Conservation (phyloP, 805 yeast genomes). For the Torulaspora maleeae region DNA sequence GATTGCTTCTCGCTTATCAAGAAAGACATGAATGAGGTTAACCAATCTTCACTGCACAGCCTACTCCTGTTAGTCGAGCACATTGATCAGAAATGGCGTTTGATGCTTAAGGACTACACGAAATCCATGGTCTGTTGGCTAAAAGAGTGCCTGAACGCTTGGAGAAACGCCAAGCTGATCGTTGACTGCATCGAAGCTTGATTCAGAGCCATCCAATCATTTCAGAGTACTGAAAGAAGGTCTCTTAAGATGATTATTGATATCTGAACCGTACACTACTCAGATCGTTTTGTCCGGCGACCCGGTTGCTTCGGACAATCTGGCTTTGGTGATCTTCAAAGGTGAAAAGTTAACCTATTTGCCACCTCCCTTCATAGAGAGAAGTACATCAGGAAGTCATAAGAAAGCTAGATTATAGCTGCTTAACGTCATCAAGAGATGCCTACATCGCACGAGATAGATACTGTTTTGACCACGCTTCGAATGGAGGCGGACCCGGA, state of each 20-base stretch:
- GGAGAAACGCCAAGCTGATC: conserved; percentile 37
- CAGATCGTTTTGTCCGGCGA: neutral
- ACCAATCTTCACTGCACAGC: conserved; percentile 33
- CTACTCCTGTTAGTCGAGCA: conserved; percentile 26
- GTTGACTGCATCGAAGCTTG: conserved; percentile 8
- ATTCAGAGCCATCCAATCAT: neutral
- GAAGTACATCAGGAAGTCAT: neutral
- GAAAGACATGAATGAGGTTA: conserved; percentile 38
- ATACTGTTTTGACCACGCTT: conserved; percentile 40
- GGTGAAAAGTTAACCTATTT: conserved; percentile 4
- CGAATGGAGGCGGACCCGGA: conserved; percentile 65
- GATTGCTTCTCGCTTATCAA: conserved; percentile 39
- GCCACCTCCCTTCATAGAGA: conserved; percentile 11
- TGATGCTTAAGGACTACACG: conserved; percentile 32
- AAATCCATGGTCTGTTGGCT: conserved; percentile 37
- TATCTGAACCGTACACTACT: too few species aligned
- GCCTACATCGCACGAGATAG: conserved; percentile 25
- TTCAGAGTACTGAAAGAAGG: neutral
- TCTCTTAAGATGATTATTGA: neutral
- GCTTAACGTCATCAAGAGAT: neutral
- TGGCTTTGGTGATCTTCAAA: neutral
- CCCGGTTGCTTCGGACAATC: too few species aligned
- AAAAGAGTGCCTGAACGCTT: conserved; percentile 37
- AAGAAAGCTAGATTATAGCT: neutral
- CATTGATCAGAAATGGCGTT: conserved; percentile 30